Evolutionary conservation across 2,329 filamentous ascomycete species (phyloP).

Genomic region (Fusarium heterosporum): DNA sequence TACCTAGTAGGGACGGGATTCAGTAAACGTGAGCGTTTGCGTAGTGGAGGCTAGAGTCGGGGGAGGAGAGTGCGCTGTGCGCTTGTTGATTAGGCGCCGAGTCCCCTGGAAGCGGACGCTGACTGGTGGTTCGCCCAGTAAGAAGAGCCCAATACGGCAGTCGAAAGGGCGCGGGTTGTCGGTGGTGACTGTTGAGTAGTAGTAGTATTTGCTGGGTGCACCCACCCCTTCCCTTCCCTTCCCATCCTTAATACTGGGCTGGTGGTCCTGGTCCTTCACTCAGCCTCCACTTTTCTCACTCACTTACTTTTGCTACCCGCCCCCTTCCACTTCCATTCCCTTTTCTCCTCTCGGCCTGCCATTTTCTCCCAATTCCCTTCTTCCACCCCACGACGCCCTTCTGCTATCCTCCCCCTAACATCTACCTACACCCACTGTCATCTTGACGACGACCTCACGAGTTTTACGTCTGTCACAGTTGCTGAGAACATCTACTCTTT

Average conservation of each 20-base stretch:
- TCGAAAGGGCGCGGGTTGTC: constrained; percentile 15
- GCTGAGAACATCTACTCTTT: constrained; percentile 17
- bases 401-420: constrained; percentile 36
- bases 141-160: background rate
- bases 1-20: background rate
- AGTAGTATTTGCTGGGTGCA: background rate
- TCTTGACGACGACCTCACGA: constrained; percentile 33
- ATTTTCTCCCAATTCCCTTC: constrained; percentile 34
- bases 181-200: background rate
- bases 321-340: constrained; percentile 35
- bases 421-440: constrained; percentile 29
- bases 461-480: constrained; percentile 29
- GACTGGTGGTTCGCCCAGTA: constrained; percentile 13
- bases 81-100: constrained; percentile 20
- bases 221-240: constrained; percentile 20
- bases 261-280: constrained; percentile 3
- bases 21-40: background rate
- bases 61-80: constrained; percentile 12
- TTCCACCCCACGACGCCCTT: constrained; percentile 38
- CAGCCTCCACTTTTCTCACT: constrained; percentile 38
- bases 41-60: background rate
- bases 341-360: constrained; percentile 34
- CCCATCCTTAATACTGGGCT: constrained; percentile 18
- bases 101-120: constrained; percentile 21
- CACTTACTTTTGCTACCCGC: constrained; percentile 34